These are phyloP conservation scores for Thalassiosira livingstoniorum DNA, from an alignment of 352 stramenopile species.

Conservation along the genomic window DNA sequence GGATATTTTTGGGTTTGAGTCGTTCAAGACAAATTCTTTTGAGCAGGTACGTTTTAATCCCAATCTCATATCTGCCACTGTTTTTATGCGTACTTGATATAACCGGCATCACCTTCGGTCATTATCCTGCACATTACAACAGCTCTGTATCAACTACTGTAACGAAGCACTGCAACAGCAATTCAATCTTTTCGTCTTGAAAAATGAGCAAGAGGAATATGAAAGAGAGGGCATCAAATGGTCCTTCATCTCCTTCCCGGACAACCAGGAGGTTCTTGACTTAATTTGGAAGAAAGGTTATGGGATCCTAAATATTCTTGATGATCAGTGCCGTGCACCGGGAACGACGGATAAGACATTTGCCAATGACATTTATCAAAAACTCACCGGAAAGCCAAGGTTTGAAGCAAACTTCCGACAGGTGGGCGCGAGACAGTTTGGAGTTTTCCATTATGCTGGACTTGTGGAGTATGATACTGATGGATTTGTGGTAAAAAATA, in stretches of 20 bases:
- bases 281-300: constrained; percentile 91
- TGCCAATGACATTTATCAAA: constrained; percentile 61
- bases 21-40: constrained; percentile 85
- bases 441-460: constrained; percentile 85
- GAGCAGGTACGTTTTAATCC: constrained; percentile 26
- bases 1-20: constrained; percentile 90
- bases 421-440: constrained; percentile 78
- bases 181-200: constrained; percentile 90
- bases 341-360: constrained; percentile 75
- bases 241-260: constrained; percentile 98
- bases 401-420: constrained; percentile 75
- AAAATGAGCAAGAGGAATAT: constrained; percentile 97
- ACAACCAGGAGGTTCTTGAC: constrained; percentile 98
- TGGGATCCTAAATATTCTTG: constrained; percentile 88
- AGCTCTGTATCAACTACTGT: constrained; percentile 87
- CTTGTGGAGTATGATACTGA: constrained; percentile 82
- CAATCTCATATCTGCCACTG: neutral
- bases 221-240: constrained; percentile 96
- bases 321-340: constrained; percentile 94
- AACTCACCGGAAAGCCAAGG: constrained; percentile 51
- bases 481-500: constrained; percentile 86
- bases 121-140: too few relatives aligned
- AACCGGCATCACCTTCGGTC: too few relatives aligned
- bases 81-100: too few relatives aligned
- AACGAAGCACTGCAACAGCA: constrained; percentile 90